Percentiles rank a stretch among this genome's conserved stretches.
These are phyloP conservation scores for Pseudognaphalium luteoalbum DNA, from an alignment of 129 eudicot species.

Conservation along the genomic window DNA sequence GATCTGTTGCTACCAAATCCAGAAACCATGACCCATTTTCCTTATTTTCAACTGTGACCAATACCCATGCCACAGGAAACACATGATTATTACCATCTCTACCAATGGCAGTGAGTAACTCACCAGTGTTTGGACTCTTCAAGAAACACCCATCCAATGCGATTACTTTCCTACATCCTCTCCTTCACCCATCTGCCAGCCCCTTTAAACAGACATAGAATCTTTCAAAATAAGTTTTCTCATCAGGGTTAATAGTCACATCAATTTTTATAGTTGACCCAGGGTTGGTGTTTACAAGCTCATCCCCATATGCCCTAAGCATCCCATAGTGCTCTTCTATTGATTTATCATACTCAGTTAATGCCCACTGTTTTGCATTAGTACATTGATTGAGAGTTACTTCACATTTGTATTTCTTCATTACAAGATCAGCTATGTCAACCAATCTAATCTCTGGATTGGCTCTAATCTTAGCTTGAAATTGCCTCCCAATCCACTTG, in stretches of 20 bases:
- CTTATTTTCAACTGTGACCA: neutral
- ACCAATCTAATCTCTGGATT: neutral
- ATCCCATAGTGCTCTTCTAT: neutral
- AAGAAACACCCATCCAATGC: neutral
- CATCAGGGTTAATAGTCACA: neutral
- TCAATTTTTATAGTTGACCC: neutral
- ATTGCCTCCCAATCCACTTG: neutral
- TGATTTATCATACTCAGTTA: neutral
- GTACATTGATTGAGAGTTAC: neutral
- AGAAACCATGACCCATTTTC: neutral
- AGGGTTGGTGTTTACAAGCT: neutral
- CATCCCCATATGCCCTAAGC: neutral
- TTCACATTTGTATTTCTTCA: neutral
- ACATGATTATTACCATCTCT: constrained; percentile 5
- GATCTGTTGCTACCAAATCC: neutral
- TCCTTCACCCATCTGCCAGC: neutral
- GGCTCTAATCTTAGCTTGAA: neutral
- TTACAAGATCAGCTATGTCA: neutral
- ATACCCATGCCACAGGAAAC: neutral
- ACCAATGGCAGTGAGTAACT: neutral
- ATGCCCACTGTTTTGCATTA: neutral
- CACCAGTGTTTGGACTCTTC: neutral
- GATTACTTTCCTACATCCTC: neutral
- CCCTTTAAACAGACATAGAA: neutral
- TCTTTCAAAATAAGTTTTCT: neutral